A percentile compares a stretch with the other conserved stretches of the same genome.
Conservation (phyloP, 1,139 yeast genomes). For the Candida neerlandica region DNA sequence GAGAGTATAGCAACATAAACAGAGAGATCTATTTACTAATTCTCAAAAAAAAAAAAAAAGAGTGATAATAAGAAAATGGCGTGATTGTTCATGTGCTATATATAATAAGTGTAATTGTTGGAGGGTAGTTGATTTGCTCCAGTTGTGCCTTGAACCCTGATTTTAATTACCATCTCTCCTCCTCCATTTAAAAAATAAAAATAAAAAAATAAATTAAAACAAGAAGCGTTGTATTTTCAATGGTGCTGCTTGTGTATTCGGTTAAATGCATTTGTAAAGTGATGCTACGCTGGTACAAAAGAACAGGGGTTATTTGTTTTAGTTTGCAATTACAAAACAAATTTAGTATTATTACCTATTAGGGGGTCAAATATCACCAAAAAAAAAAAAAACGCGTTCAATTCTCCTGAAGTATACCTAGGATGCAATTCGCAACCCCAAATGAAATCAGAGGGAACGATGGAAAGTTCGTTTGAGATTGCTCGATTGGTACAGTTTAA, state of each 20-base stretch:
- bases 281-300: no score
- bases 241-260: not conserved
- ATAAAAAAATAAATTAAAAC: no score
- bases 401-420: not conserved
- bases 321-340: not conserved
- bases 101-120: no score
- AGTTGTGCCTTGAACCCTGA: no score
- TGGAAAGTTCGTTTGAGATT: not conserved
- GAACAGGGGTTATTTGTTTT: not conserved
- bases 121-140: no score
- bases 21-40: no score
- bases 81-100: not conserved
- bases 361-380: not conserved
- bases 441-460: not conserved
- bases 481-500: constrained; percentile 1
- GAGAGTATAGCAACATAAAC: no score
- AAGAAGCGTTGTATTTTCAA: no score
- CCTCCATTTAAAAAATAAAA: no score
- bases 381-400: constrained; percentile 1
- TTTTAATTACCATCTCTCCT: no score
- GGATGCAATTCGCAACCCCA: constrained; percentile 1
- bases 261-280: no score
- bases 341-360: constrained; percentile 2
- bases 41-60: not conserved
- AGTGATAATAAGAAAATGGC: not conserved